phyloP scores from a whole-genome alignment of 495 filamentous ascomycete genomes.

The Penicillium daleae region DNA sequence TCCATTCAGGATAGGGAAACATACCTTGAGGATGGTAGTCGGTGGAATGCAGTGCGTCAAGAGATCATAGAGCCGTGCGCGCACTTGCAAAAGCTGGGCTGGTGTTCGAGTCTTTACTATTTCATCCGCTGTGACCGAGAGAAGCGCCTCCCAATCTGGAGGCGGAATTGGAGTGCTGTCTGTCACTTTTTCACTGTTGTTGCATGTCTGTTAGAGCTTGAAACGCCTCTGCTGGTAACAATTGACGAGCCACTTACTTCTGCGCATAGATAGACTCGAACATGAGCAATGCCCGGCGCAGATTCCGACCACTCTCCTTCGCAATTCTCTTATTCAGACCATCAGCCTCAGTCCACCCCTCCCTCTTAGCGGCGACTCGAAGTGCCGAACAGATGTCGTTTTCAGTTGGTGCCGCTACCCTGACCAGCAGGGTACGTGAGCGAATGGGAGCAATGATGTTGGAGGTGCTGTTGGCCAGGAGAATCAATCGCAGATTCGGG shows the following conservation, averaged over 20 bases:
- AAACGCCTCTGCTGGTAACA: no score
- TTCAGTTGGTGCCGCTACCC: constrained; percentile 88
- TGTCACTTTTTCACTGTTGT: constrained; percentile 79
- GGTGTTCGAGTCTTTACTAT: constrained; percentile 92
- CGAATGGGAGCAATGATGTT: constrained; percentile 98
- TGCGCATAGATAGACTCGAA: constrained; percentile 95
- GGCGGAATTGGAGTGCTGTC: constrained; percentile 88
- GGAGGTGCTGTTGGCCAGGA: constrained; percentile 91
- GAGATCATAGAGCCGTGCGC: constrained; percentile 92
- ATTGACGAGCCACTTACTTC: constrained; percentile 62
- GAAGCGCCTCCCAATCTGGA: constrained; percentile 93
- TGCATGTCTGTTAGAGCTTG: constrained; percentile 20
- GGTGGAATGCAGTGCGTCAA: constrained; percentile 95
- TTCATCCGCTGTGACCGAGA: constrained; percentile 83
- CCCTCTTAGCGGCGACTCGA: constrained; percentile 70
- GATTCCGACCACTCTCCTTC: constrained; percentile 87
- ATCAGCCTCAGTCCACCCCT: constrained; percentile 72
- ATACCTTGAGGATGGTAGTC: constrained; percentile 85
- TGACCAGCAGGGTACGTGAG: constrained; percentile 83
- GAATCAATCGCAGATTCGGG: constrained; percentile 87
- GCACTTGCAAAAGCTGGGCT: constrained; percentile 79
- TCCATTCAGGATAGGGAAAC: not conserved
- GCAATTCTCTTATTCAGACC: constrained; percentile 82
- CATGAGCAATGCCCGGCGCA: constrained; percentile 89
- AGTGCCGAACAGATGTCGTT: constrained; percentile 81